Evolutionary conservation across 2,329 filamentous ascomycete genomes (phyloP).

Genomic region (Zasmidium angulare): DNA sequence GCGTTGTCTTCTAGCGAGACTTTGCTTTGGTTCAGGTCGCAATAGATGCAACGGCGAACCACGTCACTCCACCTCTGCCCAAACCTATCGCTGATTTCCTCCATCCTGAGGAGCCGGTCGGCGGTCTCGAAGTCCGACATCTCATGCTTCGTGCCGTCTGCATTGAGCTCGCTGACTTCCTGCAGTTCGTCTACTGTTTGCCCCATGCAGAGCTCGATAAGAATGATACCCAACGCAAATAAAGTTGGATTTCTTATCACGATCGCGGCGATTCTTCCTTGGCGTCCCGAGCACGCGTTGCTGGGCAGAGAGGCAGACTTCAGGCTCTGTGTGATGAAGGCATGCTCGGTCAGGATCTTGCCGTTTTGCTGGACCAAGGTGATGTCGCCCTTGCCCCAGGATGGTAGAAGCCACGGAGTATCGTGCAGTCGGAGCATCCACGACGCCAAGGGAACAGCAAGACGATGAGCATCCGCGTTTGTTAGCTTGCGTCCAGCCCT

Average conservation of each 20-base stretch:
- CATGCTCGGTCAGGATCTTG: constrained; percentile 9
- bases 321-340: constrained; percentile 19
- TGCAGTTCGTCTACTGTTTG: constrained; percentile 27
- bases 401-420: constrained; percentile 15
- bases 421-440: constrained; percentile 15
- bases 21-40: constrained; percentile 31
- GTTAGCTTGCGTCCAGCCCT: neutral
- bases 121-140: constrained; percentile 27
- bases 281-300: neutral
- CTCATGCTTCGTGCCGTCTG: constrained; percentile 15
- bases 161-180: constrained; percentile 18
- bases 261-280: neutral
- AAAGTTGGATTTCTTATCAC: constrained; percentile 35
- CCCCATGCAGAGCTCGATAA: constrained; percentile 38
- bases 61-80: constrained; percentile 34
- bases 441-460: constrained; percentile 11
- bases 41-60: constrained; percentile 34
- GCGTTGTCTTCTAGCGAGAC: constrained; percentile 29
- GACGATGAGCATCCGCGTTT: constrained; percentile 1
- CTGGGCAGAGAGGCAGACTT: neutral
- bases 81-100: constrained; percentile 28
- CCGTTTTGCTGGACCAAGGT: constrained; percentile 11
- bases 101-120: constrained; percentile 24
- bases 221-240: constrained; percentile 35
- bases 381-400: constrained; percentile 13